Evolutionary conservation across 73 alveolate species (phyloP).

Genomic region (Tetrahymena malaccensis): DNA sequence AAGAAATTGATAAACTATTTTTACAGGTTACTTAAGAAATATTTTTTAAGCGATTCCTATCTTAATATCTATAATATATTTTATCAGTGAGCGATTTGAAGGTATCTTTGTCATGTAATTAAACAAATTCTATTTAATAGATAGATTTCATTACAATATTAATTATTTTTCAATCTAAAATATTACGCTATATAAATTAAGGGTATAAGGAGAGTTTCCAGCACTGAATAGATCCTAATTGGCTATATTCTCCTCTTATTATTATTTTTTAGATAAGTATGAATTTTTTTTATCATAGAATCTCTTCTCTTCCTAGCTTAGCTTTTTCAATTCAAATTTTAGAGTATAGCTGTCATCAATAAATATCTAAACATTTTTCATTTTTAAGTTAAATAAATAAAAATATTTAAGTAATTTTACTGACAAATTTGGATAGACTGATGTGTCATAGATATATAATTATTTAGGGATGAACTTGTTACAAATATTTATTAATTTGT

Average conservation of each 20-base stretch:
- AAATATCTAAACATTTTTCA: background rate
- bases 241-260: background rate
- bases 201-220: background rate
- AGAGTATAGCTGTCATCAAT: background rate
- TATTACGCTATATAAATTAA: background rate
- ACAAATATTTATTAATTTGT: background rate
- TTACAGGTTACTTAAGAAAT: background rate
- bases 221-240: background rate
- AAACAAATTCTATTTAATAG: background rate
- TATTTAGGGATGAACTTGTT: background rate
- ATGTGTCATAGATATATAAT: background rate
- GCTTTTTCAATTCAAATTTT: background rate
- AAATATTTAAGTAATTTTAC: background rate
- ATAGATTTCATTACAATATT: background rate
- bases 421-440: background rate
- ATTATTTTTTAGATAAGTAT: background rate
- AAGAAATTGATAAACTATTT: no score
- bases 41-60: background rate
- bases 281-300: background rate
- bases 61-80: background rate
- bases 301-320: background rate
- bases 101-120: background rate
- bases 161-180: background rate
- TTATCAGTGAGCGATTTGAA: background rate
- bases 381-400: background rate